Percentiles rank a stretch among this genome's conserved stretches.
These are phyloP conservation scores for Phytopythium cucurbitacearum DNA, from an alignment of 352 stramenopile genomes.

Conservation along the genomic window DNA sequence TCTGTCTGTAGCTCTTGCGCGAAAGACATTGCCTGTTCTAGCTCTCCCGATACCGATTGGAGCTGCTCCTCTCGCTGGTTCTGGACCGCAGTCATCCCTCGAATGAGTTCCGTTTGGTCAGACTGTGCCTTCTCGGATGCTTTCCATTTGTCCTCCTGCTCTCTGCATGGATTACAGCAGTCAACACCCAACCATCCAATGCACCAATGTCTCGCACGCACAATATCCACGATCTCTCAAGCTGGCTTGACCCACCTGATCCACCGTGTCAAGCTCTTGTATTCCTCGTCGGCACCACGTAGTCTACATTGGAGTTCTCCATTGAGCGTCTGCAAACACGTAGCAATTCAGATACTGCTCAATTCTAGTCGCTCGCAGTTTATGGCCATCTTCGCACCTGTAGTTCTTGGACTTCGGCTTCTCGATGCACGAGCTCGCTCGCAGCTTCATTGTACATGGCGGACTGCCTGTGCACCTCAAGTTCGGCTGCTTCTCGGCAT, in stretches of 20 bases:
- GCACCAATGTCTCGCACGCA: background rate
- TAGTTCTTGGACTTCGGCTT: background rate
- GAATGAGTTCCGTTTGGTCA: slow-evolving; percentile 37
- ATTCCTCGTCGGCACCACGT: background rate
- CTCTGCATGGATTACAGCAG: slow-evolving; percentile 14
- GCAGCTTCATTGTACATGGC: slow-evolving; percentile 2
- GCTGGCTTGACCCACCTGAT: slow-evolving; percentile 2
- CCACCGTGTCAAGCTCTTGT: slow-evolving; percentile 1
- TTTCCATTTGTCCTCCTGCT: slow-evolving; percentile 37
- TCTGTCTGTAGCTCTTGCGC: slow-evolving; percentile 21
- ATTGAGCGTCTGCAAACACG: background rate
- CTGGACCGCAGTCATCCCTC: slow-evolving; percentile 22
- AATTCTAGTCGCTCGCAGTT: background rate
- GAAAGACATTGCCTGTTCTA: slow-evolving; percentile 16
- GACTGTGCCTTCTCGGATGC: slow-evolving; percentile 20
- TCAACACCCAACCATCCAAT: slow-evolving; percentile 8
- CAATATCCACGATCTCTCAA: background rate
- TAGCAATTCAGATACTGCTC: background rate
- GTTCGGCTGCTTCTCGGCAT: background rate
- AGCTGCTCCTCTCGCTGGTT: slow-evolving; percentile 24
- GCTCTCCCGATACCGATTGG: slow-evolving; percentile 8
- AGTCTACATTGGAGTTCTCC: background rate
- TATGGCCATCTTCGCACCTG: background rate
- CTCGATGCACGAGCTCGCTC: slow-evolving; percentile 2
- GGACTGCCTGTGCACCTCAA: slow-evolving; percentile 1